phyloP scores from a whole-genome alignment of 176 grass and related monocot genomes.

The Puccinellia tenuiflora region DNA sequence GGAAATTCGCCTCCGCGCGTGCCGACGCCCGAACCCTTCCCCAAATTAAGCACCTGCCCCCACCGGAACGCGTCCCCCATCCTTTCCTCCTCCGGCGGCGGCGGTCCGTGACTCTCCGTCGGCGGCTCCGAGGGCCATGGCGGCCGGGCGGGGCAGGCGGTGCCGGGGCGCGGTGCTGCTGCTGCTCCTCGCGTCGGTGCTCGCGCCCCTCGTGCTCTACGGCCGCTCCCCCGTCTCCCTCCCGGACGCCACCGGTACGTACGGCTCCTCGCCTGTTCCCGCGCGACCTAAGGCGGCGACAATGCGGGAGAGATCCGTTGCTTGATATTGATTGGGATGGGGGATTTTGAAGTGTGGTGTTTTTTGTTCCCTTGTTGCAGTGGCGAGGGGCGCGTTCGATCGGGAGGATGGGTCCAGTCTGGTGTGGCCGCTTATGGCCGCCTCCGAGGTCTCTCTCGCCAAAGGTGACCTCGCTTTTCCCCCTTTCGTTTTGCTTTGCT shows the following conservation, averaged over 20 bases:
- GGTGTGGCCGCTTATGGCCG: conserved; percentile 26
- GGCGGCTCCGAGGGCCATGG: background rate
- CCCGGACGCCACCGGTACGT: conserved; percentile 51
- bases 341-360: background rate
- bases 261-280: background rate
- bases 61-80: conserved; percentile 9
- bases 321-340: background rate
- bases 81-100: background rate
- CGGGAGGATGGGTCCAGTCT: conserved; percentile 16
- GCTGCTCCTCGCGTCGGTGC: conserved; percentile 56
- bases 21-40: background rate
- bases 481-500: too few relatives aligned
- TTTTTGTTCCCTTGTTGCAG: background rate
- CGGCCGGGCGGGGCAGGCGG: conserved; percentile 13
- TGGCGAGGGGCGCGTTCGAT: conserved; percentile 37
- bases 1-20: conserved; percentile 21
- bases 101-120: background rate
- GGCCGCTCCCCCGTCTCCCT: conserved; percentile 25
- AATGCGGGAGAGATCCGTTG: conserved; percentile 34
- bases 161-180: conserved; percentile 41
- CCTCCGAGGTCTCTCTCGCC: conserved; percentile 32
- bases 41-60: background rate
- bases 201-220: conserved; percentile 77
- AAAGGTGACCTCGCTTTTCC: conserved; percentile 1
- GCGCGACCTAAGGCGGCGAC: background rate